These are phyloP conservation scores for Abelmoschus esculentus DNA, from an alignment of 345 rosid genomes.

Conservation along the genomic window DNA sequence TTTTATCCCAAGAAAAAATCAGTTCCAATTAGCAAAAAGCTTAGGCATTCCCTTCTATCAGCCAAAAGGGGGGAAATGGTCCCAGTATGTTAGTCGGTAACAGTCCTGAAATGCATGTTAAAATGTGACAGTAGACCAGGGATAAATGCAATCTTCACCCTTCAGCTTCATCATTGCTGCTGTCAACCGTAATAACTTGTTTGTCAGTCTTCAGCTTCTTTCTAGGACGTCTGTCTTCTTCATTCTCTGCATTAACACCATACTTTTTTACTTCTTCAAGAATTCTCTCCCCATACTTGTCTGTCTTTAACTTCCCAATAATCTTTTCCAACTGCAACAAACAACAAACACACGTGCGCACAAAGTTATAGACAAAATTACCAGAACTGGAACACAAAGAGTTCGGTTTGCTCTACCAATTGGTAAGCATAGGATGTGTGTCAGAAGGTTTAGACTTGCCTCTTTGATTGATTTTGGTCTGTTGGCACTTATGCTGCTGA, in stretches of 20 bases:
- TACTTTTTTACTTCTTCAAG: constrained; percentile 52
- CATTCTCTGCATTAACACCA: constrained; percentile 16
- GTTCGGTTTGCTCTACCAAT: not conserved
- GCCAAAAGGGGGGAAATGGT: too few relatives aligned
- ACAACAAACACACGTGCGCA: not conserved
- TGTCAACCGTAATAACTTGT: constrained; percentile 42
- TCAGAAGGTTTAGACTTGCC: constrained; percentile 30
- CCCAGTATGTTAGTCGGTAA: too few relatives aligned
- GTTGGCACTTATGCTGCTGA: constrained; percentile 44
- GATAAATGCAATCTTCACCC: not conserved
- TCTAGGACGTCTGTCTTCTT: constrained; percentile 23
- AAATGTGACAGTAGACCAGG: not conserved
- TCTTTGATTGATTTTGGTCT: constrained; percentile 54
- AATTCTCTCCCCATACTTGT: constrained; percentile 64
- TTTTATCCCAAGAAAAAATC: too few relatives aligned
- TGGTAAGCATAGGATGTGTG: not conserved
- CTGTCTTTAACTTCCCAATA: constrained; percentile 75
- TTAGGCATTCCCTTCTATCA: not conserved
- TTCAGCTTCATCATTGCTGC: constrained; percentile 39
- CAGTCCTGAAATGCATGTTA: not conserved
- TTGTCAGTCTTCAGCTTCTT: constrained; percentile 56
- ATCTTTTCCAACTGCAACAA: constrained; percentile 70
- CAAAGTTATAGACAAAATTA: not conserved
- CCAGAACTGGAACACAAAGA: not conserved
- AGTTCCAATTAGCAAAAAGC: not conserved